Evolutionary conservation across 176 grass and related monocot species (phyloP).

Genomic region (Rhynchospora pubera): DNA sequence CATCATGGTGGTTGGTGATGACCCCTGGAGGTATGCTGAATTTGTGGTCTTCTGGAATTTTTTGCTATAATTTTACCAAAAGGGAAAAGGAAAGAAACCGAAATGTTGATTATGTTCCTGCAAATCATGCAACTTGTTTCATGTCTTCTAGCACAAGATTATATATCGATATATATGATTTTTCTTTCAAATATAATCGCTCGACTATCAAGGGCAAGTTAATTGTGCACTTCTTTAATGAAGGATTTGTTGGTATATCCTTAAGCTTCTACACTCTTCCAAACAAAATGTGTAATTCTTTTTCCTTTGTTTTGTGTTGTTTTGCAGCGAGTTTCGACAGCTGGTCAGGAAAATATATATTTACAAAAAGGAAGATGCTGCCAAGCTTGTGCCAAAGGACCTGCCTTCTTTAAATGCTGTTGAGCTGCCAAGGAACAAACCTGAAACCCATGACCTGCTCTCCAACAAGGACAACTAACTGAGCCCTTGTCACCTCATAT

Average conservation of each 20-base stretch:
- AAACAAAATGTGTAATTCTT: neutral
- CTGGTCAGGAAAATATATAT: constrained; percentile 85
- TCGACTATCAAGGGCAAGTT: neutral
- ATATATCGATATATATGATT: neutral
- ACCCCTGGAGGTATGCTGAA: constrained; percentile 82
- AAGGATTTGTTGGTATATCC: neutral
- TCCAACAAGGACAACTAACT: constrained; percentile 26
- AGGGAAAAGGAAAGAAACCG: neutral
- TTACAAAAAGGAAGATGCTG: constrained; percentile 70
- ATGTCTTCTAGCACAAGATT: constrained; percentile 14
- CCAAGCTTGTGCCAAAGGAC: constrained; percentile 50
- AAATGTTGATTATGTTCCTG: neutral
- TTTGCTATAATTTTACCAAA: neutral
- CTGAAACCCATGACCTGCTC: constrained; percentile 8
- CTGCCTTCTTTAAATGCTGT: constrained; percentile 26
- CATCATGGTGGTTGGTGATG: constrained; percentile 93
- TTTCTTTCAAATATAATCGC: neutral
- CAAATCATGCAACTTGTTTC: neutral
- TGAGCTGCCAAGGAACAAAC: constrained; percentile 21
- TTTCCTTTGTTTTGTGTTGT: neutral
- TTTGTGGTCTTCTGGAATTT: neutral
- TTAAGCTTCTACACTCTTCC: neutral
- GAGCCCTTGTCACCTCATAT: constrained; percentile 9
- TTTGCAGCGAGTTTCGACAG: constrained; percentile 74
- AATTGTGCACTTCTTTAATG: neutral